Percentiles rank a stretch among this genome's conserved stretches.
Evolutionary conservation across 2,329 filamentous ascomycete genomes (phyloP).

Genomic region (Cladosporium sp.): DNA sequence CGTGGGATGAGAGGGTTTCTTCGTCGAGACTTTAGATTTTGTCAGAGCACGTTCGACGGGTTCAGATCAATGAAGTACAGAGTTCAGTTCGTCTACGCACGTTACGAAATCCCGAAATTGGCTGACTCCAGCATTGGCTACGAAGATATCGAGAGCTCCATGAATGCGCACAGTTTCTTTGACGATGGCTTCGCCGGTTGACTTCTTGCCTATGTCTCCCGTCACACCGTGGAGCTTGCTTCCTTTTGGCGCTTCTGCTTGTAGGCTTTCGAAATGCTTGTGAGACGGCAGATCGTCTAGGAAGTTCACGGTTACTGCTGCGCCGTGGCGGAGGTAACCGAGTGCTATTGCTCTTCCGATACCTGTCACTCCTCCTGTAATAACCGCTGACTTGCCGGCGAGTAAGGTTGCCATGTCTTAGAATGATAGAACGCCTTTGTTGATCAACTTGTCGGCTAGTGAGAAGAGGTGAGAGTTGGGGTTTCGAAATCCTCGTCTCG

Average conservation of each 20-base stretch:
- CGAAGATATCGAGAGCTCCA: constrained; percentile 60
- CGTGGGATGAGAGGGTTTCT: constrained; percentile 45
- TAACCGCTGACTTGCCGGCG: constrained; percentile 71
- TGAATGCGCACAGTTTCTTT: constrained; percentile 59
- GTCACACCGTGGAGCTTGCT: constrained; percentile 51
- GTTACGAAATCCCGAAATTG: constrained; percentile 82
- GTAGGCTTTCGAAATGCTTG: constrained; percentile 42
- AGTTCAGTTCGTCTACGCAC: constrained; percentile 34
- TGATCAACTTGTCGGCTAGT: no score
- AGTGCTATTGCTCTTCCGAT: constrained; percentile 83
- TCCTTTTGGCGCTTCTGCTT: background rate
- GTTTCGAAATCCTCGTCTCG: no score
- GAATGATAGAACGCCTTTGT: no score
- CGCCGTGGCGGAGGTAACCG: constrained; percentile 69
- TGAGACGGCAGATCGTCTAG: constrained; percentile 53
- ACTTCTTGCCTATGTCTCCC: constrained; percentile 73
- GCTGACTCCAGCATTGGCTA: constrained; percentile 85
- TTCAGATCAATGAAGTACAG: no score
- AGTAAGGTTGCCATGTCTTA: constrained; percentile 48
- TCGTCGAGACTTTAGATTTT: background rate
- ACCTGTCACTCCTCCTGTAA: constrained; percentile 81
- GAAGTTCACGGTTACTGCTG: constrained; percentile 76
- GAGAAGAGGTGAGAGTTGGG: no score
- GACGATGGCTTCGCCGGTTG: constrained; percentile 67
- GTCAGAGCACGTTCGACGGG: background rate